phyloP scores from a whole-genome alignment of 2,329 filamentous ascomycete species.

The Coniella lustricola region DNA sequence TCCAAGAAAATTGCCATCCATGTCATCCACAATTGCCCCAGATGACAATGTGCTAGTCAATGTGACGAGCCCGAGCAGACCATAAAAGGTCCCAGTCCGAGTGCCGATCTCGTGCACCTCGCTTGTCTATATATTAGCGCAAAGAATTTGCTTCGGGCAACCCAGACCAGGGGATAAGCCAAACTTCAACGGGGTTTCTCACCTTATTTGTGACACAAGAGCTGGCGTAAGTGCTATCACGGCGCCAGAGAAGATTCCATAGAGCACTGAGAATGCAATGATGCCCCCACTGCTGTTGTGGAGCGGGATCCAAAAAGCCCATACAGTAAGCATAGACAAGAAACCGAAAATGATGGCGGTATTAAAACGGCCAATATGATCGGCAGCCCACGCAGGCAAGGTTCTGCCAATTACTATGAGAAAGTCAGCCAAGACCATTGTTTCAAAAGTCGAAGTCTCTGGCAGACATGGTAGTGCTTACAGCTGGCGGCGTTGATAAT shows the following conservation, averaged over 20 bases:
- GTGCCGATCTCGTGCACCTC: constrained; percentile 46
- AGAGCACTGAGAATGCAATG: constrained; percentile 22
- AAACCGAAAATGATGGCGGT: constrained; percentile 33
- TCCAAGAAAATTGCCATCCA: constrained; percentile 5
- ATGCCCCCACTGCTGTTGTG: constrained; percentile 16
- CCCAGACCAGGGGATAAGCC: too few species aligned
- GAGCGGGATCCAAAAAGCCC: constrained; percentile 26
- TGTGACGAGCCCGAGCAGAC: constrained; percentile 46
- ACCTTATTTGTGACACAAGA: constrained; percentile 34
- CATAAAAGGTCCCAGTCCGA: constrained; percentile 40
- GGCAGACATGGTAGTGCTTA: not conserved
- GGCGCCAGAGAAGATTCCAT: constrained; percentile 23
- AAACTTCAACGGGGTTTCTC: not conserved
- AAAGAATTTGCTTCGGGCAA: too few species aligned
- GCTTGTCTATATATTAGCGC: too few species aligned
- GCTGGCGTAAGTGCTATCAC: constrained; percentile 22
- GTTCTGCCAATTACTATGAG: constrained; percentile 15
- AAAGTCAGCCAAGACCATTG: not conserved
- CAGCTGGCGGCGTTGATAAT: constrained; percentile 22
- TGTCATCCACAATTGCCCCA: constrained; percentile 28
- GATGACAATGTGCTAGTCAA: constrained; percentile 53
- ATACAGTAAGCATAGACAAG: constrained; percentile 24
- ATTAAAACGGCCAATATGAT: constrained; percentile 19
- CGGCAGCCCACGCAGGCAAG: constrained; percentile 14
- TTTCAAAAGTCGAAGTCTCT: too few species aligned